Conservation (phyloP, 352 stramenopile species). For the Phytopythium vexans region DNA sequence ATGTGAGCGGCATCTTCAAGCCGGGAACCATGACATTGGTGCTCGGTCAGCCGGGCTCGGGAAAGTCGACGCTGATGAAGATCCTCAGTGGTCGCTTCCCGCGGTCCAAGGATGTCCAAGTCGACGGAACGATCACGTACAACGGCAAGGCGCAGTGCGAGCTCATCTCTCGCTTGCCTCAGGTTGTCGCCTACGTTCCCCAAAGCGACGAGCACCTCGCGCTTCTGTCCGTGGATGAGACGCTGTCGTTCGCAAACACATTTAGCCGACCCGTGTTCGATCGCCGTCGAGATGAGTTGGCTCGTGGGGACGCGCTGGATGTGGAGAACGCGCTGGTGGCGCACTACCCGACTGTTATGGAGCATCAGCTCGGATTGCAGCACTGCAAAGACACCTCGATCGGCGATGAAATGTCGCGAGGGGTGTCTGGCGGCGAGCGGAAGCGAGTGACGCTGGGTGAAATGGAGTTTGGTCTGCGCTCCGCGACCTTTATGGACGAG, state of each 20-base stretch:
- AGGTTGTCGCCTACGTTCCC: conserved; percentile 26
- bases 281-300: conserved; percentile 20
- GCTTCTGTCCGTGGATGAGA: conserved; percentile 33
- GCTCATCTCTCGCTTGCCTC: conserved; percentile 8
- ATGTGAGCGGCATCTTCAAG: conserved; percentile 17
- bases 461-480: conserved; percentile 50
- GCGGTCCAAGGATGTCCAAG: conserved; percentile 10
- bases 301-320: conserved; percentile 23
- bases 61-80: conserved; percentile 27
- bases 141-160: conserved; percentile 15
- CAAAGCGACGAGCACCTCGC: conserved; percentile 67
- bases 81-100: conserved; percentile 20
- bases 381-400: conserved; percentile 20
- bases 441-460: conserved; percentile 62
- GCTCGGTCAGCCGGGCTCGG: conserved; percentile 6
- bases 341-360: conserved; percentile 27
- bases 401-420: background rate
- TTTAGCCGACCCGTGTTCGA: conserved; percentile 13
- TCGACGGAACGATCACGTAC: conserved; percentile 16
- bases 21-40: conserved; percentile 13
- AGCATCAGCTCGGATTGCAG: conserved; percentile 20
- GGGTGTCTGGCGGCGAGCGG: conserved; percentile 66
- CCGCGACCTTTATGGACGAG: conserved; percentile 44
- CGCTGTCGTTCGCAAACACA: conserved; percentile 38
- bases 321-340: conserved; percentile 14